These are phyloP conservation scores for Pholiota microspora DNA, from an alignment of 768 basidiomycete genomes.

Conservation along the genomic window DNA sequence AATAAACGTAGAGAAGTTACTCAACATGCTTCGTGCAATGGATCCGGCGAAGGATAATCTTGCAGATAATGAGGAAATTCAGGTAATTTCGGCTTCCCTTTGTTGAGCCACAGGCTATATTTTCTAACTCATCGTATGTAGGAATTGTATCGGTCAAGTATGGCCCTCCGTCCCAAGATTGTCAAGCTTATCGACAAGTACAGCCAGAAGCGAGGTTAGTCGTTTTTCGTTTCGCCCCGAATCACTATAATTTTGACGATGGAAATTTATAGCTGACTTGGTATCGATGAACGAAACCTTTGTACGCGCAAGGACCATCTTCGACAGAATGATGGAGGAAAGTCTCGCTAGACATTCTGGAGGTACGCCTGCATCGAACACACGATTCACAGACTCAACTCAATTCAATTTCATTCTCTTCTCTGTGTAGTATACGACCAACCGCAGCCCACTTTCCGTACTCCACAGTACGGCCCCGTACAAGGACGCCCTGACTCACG, in stretches of 20 bases:
- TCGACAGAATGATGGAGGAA: slow-evolving; percentile 93
- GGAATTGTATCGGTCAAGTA: slow-evolving; percentile 89
- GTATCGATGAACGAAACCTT: slow-evolving; percentile 96
- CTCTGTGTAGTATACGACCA: slow-evolving; percentile 62
- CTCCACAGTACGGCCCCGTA: slow-evolving; percentile 17
- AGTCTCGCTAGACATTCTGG: slow-evolving; percentile 73
- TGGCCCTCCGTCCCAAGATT: slow-evolving; percentile 90
- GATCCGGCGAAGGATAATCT: slow-evolving; percentile 80
- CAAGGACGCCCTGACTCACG: slow-evolving; percentile 23
- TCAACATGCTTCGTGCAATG: slow-evolving; percentile 69
- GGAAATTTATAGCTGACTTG: slow-evolving; percentile 66
- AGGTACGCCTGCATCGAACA: no score
- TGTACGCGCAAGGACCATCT: slow-evolving; percentile 82
- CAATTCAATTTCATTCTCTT: no score
- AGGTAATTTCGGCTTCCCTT: no score
- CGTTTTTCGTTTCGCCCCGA: not conserved
- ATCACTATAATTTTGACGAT: slow-evolving; percentile 2
- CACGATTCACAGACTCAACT: no score
- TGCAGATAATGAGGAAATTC: slow-evolving; percentile 89
- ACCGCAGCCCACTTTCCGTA: slow-evolving; percentile 27
- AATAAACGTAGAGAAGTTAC: slow-evolving; percentile 76
- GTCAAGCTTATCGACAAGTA: slow-evolving; percentile 97
- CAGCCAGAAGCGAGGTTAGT: slow-evolving; percentile 78
- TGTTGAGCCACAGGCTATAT: no score
- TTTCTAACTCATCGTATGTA: slow-evolving; percentile 33